A percentile compares a stretch with the other conserved stretches of the same genome.
Conservation (phyloP, 495 filamentous ascomycete species). For the Neurospora intermedia region DNA sequence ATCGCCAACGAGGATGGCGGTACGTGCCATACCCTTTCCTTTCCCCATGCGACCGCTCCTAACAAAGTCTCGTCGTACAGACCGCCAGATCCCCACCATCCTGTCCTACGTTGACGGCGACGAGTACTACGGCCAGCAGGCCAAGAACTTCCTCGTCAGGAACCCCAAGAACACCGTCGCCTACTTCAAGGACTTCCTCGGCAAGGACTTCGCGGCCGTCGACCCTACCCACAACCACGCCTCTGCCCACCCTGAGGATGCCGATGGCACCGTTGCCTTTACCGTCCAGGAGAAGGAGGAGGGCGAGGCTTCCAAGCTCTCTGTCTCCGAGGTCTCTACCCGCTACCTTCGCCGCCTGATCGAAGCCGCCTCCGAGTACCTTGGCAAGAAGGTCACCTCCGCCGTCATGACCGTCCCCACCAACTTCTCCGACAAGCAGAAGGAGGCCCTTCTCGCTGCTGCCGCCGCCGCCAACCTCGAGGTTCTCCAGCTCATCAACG, state of each 20-base stretch:
- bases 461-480: slow-evolving; percentile 77
- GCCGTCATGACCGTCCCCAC: slow-evolving; percentile 91
- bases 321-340: slow-evolving; percentile 76
- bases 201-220: slow-evolving; percentile 91
- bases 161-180: slow-evolving; percentile 88
- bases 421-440: slow-evolving; percentile 80
- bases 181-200: slow-evolving; percentile 91
- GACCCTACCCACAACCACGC: slow-evolving; percentile 91
- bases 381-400: slow-evolving; percentile 83
- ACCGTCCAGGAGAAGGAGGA: slow-evolving; percentile 64
- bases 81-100: slow-evolving; percentile 92
- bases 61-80: slow-evolving; percentile 30
- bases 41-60: background rate
- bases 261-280: slow-evolving; percentile 66
- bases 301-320: slow-evolving; percentile 50
- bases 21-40: slow-evolving; percentile 27
- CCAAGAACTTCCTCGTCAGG: slow-evolving; percentile 82
- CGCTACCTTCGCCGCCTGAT: slow-evolving; percentile 76
- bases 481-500: slow-evolving; percentile 83
- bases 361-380: slow-evolving; percentile 76
- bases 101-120: slow-evolving; percentile 91
- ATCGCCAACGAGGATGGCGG: slow-evolving; percentile 99
- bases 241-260: slow-evolving; percentile 79
- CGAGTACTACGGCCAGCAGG: slow-evolving; percentile 93
- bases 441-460: slow-evolving; percentile 63